Evolutionary conservation across 1,284 basidiomycete species (phyloP), one percentile per base, ranked within the genome.

Genomic region (Cryptococcus amylolentus): DNA sequence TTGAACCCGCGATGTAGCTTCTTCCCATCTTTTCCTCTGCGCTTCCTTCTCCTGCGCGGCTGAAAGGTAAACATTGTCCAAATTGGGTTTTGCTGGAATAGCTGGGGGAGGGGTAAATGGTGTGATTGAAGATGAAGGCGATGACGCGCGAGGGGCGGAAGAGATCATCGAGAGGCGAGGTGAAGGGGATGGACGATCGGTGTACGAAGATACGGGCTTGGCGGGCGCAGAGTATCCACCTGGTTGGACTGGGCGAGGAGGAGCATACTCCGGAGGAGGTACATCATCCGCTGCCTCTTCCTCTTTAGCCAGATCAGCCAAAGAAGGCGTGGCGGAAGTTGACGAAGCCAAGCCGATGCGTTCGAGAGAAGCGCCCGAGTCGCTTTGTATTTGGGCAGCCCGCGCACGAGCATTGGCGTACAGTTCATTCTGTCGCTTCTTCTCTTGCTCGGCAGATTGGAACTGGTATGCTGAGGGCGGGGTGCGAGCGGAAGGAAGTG

Each of bases 331-430:
- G 9, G 20, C 41, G 7, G 16, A 23, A n/a, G 41, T 47, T 26
- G 71, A 68, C 14, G 65, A 55, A 13, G 55, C 60, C 58, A 75
- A 26, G 5, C 74, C 74, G 42, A 75, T 61, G n/a, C 55, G 51
- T 38, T 64, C 56, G 5, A 73, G 59, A 14, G 67, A 62, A 1
- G 60, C 65, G 4, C 72, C 75, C 3, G 66, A 66, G 2, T 67
- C 58, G 18, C 65, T 54, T 54, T 79, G 75, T 10, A 68, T 69
- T 49, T 76, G 78, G 54, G 85, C 83, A 5, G 87, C 88, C 51
- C 79, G 80, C 1, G 79, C 81, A 57, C 83, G 81, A 0, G 89
- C 89, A 49, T 83, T 72, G 54, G 86, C 80, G 73, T 83, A 92
- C 18, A 90, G 71, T 31, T 81, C 79, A 3, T 82, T 71, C 44